Percentiles rank a stretch among this genome's conserved stretches.
Evolutionary conservation across 306 rosid species (phyloP).

Genomic region (Elaeagnus macrophylla): DNA sequence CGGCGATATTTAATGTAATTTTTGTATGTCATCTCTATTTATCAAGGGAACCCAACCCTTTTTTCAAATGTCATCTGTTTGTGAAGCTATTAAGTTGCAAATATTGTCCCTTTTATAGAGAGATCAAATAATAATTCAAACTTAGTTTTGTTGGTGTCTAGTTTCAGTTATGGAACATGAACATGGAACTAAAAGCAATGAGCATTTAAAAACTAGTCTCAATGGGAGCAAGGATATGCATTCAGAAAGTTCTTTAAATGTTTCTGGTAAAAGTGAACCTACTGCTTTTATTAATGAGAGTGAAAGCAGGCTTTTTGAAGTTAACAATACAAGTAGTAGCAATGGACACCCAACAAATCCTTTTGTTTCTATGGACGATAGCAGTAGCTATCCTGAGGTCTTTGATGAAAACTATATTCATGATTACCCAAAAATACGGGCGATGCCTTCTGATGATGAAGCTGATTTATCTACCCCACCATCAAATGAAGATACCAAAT

Average conservation of each 20-base stretch:
- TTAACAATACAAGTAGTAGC: constrained; percentile 7
- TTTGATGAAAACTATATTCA: constrained; percentile 14
- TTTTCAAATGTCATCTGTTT: not conserved
- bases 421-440: constrained; percentile 1
- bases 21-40: too few species aligned
- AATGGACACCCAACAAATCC: constrained; percentile 16
- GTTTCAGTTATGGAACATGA: constrained; percentile 22
- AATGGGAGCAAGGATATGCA: constrained; percentile 20
- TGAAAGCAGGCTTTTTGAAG: constrained; percentile 14
- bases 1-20: too few species aligned
- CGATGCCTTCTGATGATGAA: constrained; percentile 19
- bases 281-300: constrained; percentile 1
- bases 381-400: constrained; percentile 9
- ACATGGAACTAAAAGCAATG: constrained; percentile 7
- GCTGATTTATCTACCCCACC: constrained; percentile 16
- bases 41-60: too few species aligned
- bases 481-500: too few species aligned
- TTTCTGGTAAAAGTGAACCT: not conserved
- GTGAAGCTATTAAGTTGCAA: constrained; percentile 1
- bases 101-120: constrained; percentile 3
- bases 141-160: not conserved
- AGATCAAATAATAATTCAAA: not conserved
- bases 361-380: constrained; percentile 8
- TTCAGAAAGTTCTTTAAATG: constrained; percentile 19
- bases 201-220: constrained; percentile 12